These are phyloP conservation scores for Ascoidea rubescens DNA, from an alignment of 805 yeast species.

Conservation along the genomic window DNA sequence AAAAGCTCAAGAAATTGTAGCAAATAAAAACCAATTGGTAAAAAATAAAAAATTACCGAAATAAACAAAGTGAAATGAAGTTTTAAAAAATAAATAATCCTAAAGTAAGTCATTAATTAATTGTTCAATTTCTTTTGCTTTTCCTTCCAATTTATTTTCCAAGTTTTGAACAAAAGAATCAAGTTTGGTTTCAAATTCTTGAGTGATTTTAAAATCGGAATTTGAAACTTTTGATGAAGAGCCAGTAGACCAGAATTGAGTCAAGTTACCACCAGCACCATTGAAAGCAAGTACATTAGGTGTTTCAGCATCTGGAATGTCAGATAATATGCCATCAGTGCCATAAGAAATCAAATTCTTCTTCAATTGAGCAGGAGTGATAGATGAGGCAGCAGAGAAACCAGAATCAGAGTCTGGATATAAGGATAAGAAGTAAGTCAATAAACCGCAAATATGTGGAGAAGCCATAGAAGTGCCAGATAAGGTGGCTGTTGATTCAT, in stretches of 20 bases:
- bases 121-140: too few relatives aligned
- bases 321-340: constrained; percentile 30
- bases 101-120: too few relatives aligned
- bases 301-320: constrained; percentile 28
- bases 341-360: constrained; percentile 37
- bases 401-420: constrained; percentile 63
- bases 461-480: constrained; percentile 99
- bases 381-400: constrained; percentile 26
- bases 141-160: too few relatives aligned
- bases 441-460: constrained; percentile 88
- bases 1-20: too few relatives aligned
- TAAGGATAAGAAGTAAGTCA: constrained; percentile 77
- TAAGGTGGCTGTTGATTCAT: constrained; percentile 62
- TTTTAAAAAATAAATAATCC: too few relatives aligned
- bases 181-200: too few relatives aligned
- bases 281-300: constrained; percentile 48
- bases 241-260: constrained; percentile 29
- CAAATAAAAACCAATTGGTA: too few relatives aligned
- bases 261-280: constrained; percentile 43
- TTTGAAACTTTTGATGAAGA: too few relatives aligned
- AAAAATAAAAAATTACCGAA: too few relatives aligned
- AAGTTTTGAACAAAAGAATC: too few relatives aligned
- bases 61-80: too few relatives aligned
- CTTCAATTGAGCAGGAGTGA: constrained; percentile 41
- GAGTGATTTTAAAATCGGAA: too few relatives aligned